Base-by-base conservation (phyloP, 2,329 filamentous ascomycete species). In the Pseudohalonectria lignicola region DNA sequence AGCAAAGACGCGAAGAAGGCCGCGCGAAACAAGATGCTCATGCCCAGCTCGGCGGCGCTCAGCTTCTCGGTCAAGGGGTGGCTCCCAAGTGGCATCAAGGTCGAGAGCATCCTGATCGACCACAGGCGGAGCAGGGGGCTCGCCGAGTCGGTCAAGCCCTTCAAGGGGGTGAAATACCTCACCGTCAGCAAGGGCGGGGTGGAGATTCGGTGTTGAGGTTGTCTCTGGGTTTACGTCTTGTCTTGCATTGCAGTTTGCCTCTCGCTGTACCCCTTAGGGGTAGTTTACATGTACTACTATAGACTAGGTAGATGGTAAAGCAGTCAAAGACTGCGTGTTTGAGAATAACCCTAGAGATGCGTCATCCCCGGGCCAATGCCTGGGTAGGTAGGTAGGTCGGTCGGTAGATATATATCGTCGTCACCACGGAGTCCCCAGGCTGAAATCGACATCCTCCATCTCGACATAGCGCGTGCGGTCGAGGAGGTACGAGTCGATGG, bases 131-230 rank as follows among this genome's bases (percentile, higher is more conserved):
- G 86, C 58, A 75, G 81, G 41, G 92, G 92, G 0, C 52, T 98
- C 33, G 86, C 86, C 0, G 86, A 94, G 47, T 78, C 83, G 3
- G 78, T 96, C 29, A 93, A 87, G 61, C 92, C 92, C 18, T 96
- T 94, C 61, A 98, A 96, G 63, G 92, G 92, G 2, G 92, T 98
- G 47, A 98, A 98, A 62, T 98, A 98, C 60, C 57, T 98, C 49
- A 95, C 88, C 13, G 66, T 81, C 35, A 81, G 76, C 51, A 76
- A 75, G 45, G 70, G 71, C 12, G 77, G 76, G 17, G 65, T 81
- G 31, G 77, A 82, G 57, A 68, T 78, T 47, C 63, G 77, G 49
- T 80, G 76, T 53, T 77, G 43, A 51, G 16, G 7, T 17, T 10
- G 4, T n/a, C 25, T 31, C 13, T 15, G n/a, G 5, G 29, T 11